A percentile compares a stretch with the other conserved stretches of the same genome.
Evolutionary conservation across 768 basidiomycete genomes (phyloP).

Genomic region (Phanerochaete carnosa): DNA sequence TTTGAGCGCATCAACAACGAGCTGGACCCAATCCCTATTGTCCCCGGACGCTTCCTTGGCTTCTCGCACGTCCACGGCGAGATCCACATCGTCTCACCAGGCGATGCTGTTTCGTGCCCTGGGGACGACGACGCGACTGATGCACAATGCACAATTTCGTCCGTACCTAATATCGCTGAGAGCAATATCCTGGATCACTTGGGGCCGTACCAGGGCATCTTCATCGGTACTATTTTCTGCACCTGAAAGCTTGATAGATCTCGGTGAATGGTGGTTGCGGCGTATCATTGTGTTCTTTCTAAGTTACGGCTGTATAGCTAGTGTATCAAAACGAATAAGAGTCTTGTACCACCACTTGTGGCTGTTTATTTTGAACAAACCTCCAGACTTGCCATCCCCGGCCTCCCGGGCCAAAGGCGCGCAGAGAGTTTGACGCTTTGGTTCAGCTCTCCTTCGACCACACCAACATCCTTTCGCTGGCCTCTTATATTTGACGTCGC

Average conservation of each 20-base stretch:
- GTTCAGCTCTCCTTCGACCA: not conserved
- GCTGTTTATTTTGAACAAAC: not conserved
- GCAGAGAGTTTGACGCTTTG: not conserved
- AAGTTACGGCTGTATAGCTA: not conserved
- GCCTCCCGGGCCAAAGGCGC: not conserved
- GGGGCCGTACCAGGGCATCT: conserved; percentile 54
- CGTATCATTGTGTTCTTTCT: not conserved
- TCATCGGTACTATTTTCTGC: conserved; percentile 40
- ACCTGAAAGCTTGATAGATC: not conserved
- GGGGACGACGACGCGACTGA: conserved; percentile 55
- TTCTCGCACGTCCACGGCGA: conserved; percentile 53
- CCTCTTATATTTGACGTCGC: not conserved
- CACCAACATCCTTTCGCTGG: not conserved
- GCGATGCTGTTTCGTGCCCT: conserved; percentile 39
- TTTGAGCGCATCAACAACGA: conserved; percentile 35
- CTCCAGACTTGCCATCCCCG: not conserved
- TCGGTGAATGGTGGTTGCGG: not conserved
- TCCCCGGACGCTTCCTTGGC: conserved; percentile 49
- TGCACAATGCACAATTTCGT: conserved; percentile 47
- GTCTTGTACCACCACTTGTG: not conserved
- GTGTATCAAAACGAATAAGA: not conserved
- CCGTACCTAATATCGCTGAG: conserved; percentile 51
- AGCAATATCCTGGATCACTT: conserved; percentile 54
- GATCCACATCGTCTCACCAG: conserved; percentile 43
- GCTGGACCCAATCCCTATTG: conserved; percentile 46